Base-by-base conservation (phyloP, 2,329 filamentous ascomycete genomes). In the Fusarium musae region DNA sequence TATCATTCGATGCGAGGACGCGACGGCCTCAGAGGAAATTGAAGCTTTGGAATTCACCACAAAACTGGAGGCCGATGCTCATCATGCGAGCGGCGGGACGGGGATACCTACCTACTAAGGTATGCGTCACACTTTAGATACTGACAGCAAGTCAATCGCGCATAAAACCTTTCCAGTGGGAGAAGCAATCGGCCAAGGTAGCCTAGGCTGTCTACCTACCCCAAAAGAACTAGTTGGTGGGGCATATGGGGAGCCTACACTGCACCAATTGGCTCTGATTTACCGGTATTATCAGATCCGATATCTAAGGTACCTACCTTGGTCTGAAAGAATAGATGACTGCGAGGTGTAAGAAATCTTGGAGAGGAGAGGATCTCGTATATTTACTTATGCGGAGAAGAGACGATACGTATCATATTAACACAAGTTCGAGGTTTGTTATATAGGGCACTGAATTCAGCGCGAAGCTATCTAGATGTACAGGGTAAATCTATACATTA, bases 51-150 rank as follows among this genome's bases (percentile, higher is more conserved):
- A 75, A 71, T 71, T 69, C 71, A 76, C 75, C 28, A 54, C 26
- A 44, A 50, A 71, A 66, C 59, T 50, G 23, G 15, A 39, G 23
- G 42, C 32, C 32, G 32, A 32, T 59, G 26, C 30, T 37, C 46
- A 60, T 69, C 66, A 77, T 77, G 69, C 72, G 69, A 67, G 56
- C 70, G 57, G 60, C 59, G 57, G 52, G 54, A 66, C 26, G 36
- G 21, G 43, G 21, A 37, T 63, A 17, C 42, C 23, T 47, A 13
- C 32, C 32, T 34, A 32, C 28, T 30, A 30, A 34, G 32, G 32
- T 15, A 70, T 62, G 69, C 72, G 72, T 75, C 72, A 75, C 72
- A 65, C 23, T 53, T 69, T 71, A 37, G 34, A 40, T 26, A n/a
- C 30, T 40, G 19, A 28, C 23, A 43, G 23, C 26, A 66, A 42